Evolutionary conservation across 768 basidiomycete species (phyloP), one percentile per base, ranked within the genome.

Genomic region (Daedaleopsis sinensis): DNA sequence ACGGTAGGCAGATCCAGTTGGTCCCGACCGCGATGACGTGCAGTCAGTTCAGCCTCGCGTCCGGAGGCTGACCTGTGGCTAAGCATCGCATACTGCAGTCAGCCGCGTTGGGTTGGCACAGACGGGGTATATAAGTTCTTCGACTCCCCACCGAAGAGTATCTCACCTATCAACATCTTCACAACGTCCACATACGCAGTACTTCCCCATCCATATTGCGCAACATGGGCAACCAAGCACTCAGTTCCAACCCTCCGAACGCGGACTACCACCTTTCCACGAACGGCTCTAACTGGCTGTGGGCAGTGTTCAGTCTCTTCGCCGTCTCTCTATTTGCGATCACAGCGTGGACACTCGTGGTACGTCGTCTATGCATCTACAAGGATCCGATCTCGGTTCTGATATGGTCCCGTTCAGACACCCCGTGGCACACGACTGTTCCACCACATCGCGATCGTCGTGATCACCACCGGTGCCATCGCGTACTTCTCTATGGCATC

Each of bases 401-500:
- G 27, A 32, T 35, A n/a, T 50, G 18, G 36, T 24, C 4, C 24
- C n/a, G 8, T 51, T 50, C 21, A 80, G 44, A 19, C 21, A 10
- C 13, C n/a, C 16, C 15, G 21, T 16, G 80, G 79, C 44, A 78
- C 75, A 27, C 73, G 83, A 32, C 73, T 80, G 10, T 80, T 84
- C 74, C 82, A 85, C 68, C 80, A 81, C 60, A 71, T 85, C 47
- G 77, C 77, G 49, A 68, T 79, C 37, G 73, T 83, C 58, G 74
- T 85, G 42, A 69, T 85, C 21, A 71, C 77, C 18, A 82, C 82
- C 0, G 73, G 80, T 3, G 65, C 74, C 13, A 70, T 85, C 46
- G 70, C 80, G 1, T 83, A 82, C 73, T 83, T 82, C 70, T 73
- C 78, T 13, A 83, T 85, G 83, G 84, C 84, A 0, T 84, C 83